Percentiles rank a stretch among this genome's conserved stretches.
These are phyloP conservation scores for Phoma herbarum DNA, from an alignment of 2,329 filamentous ascomycete genomes.

Conservation along the genomic window DNA sequence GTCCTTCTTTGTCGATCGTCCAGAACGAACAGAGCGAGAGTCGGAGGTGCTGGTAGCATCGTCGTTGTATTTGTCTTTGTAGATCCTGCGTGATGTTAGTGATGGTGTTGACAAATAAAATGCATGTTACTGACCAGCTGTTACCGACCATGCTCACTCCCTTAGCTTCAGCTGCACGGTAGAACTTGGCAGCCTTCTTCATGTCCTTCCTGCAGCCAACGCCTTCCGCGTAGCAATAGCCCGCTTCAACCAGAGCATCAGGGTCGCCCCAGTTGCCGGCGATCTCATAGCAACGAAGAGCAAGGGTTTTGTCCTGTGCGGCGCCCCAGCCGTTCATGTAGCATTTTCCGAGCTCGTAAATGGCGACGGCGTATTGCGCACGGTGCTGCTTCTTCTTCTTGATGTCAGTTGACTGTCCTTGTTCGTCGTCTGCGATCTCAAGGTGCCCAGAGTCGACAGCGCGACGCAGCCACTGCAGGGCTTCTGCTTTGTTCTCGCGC, in stretches of 20 bases:
- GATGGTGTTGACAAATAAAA: neutral
- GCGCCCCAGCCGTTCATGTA: slow-evolving; percentile 99
- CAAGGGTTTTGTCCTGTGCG: slow-evolving; percentile 86
- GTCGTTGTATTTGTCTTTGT: slow-evolving; percentile 89
- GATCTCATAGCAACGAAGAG: slow-evolving; percentile 93
- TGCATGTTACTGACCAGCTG: slow-evolving; percentile 81
- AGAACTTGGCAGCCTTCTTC: slow-evolving; percentile 91
- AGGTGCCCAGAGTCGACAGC: slow-evolving; percentile 84
- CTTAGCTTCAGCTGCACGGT: slow-evolving; percentile 88
- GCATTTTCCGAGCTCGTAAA: slow-evolving; percentile 95
- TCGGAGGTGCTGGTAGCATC: slow-evolving; percentile 43
- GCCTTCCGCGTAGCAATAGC: slow-evolving; percentile 94
- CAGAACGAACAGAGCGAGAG: slow-evolving; percentile 56
- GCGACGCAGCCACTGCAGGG: slow-evolving; percentile 89
- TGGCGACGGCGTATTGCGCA: slow-evolving; percentile 92
- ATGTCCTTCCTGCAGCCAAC: slow-evolving; percentile 95
- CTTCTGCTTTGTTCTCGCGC: slow-evolving; percentile 88
- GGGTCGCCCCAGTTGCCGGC: slow-evolving; percentile 95
- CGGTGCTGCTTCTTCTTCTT: slow-evolving; percentile 82
- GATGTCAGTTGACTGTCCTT: slow-evolving; percentile 69
- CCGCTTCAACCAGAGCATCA: slow-evolving; percentile 91
- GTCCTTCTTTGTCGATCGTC: slow-evolving; percentile 55
- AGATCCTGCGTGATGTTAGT: slow-evolving; percentile 71
- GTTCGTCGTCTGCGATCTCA: slow-evolving; percentile 83
- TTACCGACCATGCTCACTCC: slow-evolving; percentile 98